Evolutionary conservation across 495 filamentous ascomycete genomes (phyloP), one percentile per base, ranked within the genome.

Genomic region (Letharia columbiana): DNA sequence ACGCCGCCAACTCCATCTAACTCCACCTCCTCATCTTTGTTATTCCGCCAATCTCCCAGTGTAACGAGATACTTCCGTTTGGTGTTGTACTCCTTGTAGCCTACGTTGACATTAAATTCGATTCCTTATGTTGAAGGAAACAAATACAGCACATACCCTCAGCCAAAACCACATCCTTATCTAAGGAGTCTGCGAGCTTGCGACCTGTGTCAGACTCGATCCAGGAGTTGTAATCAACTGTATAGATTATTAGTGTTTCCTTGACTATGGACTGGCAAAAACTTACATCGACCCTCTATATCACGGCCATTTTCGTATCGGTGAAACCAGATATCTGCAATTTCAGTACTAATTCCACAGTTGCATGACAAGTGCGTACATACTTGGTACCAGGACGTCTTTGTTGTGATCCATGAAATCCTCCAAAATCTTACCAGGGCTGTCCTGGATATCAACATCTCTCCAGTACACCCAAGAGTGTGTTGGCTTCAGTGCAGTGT

Each of bases 381-480:
- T 90, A 97, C 92, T 98, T 1, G 94, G 94, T 70, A 98, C 95
- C 57, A 98, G 77, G 69, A 98, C 85, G 75, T 98, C 94, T 73
- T 84, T 84, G 74, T 98, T 89, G 71, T 98, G 94, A 52, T 91
- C 89, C 64, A 94, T 89, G 72, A 98, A 95, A 73, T 98, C 93
- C 80, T 98, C 91, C 31, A 98, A 78, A 64, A 98, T 96, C 67
- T 83, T 87, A 47, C 80, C 80, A 9, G 95, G 91, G 74, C 89
- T 95, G 69, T 98, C 94, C 37, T 87, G 83, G 71, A 98, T 97
- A 77, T 98, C 94, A 40, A 96, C 91, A 74, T 98, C 94, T 64
- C 95, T 86, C 94, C 94, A 98, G 76, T 97, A 98, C 35, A 98
- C 95, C 94, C 94, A 98, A 11, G 90, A 92, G 75, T 98, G 94